These are phyloP conservation scores for Trametes meyenii DNA, from an alignment of 768 basidiomycete genomes.

Conservation along the genomic window DNA sequence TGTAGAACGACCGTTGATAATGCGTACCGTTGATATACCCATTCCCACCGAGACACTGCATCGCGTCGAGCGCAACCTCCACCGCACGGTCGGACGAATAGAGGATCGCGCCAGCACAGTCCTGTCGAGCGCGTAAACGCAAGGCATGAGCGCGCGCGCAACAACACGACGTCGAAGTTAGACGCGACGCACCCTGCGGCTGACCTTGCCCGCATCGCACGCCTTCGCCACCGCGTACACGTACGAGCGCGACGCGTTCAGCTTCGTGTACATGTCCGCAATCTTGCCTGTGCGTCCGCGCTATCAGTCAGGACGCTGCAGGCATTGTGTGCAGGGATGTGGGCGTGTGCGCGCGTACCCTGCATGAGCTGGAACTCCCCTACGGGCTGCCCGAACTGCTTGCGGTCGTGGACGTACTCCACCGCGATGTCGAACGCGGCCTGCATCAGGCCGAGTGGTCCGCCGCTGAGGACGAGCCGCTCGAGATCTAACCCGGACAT, in stretches of 20 bases:
- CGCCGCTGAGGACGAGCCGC: conserved; percentile 88
- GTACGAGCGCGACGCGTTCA: conserved; percentile 86
- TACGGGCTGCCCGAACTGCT: conserved; percentile 87
- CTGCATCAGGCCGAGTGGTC: conserved; percentile 66
- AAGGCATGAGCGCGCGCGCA: background rate
- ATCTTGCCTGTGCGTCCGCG: conserved; percentile 58
- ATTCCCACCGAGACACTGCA: conserved; percentile 94
- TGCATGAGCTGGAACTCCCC: conserved; percentile 97
- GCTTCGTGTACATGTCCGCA: conserved; percentile 93
- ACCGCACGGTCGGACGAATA: conserved; percentile 93
- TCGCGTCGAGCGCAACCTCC: conserved; percentile 87
- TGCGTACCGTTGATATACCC: conserved; percentile 89
- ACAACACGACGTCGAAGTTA: background rate
- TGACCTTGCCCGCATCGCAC: conserved; percentile 79
- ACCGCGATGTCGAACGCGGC: conserved; percentile 86
- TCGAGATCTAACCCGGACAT: conserved; percentile 96
- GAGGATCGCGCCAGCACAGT: conserved; percentile 93
- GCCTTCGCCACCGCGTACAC: conserved; percentile 92
- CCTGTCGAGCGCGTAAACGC: conserved; percentile 46
- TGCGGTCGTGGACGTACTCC: conserved; percentile 89
- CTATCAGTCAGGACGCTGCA: background rate
- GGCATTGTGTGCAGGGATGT: conserved; percentile 13
- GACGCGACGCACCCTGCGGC: conserved; percentile 64
- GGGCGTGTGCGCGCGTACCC: conserved; percentile 49
- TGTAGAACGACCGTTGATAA: no score